Conservation (phyloP, 192 early-diverging fungal species). For the Backusella morwellensis region DNA sequence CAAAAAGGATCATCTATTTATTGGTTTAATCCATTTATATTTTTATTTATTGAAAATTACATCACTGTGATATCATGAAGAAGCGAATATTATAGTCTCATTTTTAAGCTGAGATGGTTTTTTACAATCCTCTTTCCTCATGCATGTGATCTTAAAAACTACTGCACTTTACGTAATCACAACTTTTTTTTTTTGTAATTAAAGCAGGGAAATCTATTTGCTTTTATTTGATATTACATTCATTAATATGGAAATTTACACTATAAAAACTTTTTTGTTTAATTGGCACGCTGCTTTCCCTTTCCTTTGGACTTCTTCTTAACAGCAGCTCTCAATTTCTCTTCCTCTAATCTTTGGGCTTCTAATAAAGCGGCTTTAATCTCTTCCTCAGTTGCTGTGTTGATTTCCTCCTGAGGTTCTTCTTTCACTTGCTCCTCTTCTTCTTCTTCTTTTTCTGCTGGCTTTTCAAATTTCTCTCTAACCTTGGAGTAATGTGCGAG, state of each 20-base stretch:
- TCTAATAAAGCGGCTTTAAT: neutral
- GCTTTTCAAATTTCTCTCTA: constrained; percentile 77
- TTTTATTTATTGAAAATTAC: neutral
- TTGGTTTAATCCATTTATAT: neutral
- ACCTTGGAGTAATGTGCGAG: constrained; percentile 82
- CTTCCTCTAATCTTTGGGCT: neutral
- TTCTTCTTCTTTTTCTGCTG: constrained; percentile 13
- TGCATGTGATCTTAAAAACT: no score
- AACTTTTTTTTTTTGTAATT: neutral
- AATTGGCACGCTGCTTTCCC: constrained; percentile 1
- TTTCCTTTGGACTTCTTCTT: constrained; percentile 10
- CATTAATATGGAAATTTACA: neutral
- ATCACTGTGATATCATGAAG: neutral
- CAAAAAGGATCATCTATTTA: neutral
- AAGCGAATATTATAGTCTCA: neutral
- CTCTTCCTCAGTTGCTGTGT: constrained; percentile 1
- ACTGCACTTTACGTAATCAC: neutral
- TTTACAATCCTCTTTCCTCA: no score
- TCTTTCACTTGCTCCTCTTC: neutral
- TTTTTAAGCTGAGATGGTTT: neutral
- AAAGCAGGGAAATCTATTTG: neutral
- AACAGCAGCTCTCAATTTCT: neutral
- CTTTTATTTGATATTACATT: neutral
- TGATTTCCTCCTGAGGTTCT: neutral
- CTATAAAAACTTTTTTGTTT: neutral